Base-by-base conservation (phyloP, 345 rosid genomes). In the Mangifera indica region DNA sequence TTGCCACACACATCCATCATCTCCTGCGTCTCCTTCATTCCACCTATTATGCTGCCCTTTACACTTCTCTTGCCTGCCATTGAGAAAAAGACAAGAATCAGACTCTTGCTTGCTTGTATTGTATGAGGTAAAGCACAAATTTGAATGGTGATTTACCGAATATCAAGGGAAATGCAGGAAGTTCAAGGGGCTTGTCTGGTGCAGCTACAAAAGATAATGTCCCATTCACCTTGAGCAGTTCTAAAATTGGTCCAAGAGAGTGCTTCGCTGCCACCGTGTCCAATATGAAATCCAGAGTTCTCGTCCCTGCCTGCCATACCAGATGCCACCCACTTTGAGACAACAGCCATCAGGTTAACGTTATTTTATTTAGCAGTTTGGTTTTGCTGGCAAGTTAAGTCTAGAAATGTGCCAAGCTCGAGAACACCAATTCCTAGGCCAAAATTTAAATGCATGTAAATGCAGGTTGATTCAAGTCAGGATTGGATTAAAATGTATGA, bases 181-280 rank as follows among this genome's bases (percentile, higher is more conserved):
- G 81, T 1, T 83, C 86, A 7, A 87, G 18, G 1, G 87, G 85
- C 71, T 24, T 55, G 24, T 83, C 86, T 0, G 90, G 86, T 54
- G 90, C 91, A 5, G 88, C 85, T 14, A 88, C 83, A 0, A 71
- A 26, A 1, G 69, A 78, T 60, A 86, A 60, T 20, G 89, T 85
- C 40, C 91, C 88, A 3, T 85, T 77, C 21, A 82, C 83, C 53
- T 79, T 87, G 29, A 87, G 88, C 67, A 87, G 59, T 56, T 87
- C 88, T 63, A 85, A 63, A 57, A 82, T 40, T 0, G 88, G 89
- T 44, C 87, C 88, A 1, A 86, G 76, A 0, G 82, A 71, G 76
- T 85, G 91, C 29, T 71, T 60, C 0, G 87, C 93, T 58, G 91
- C 84, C 6, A 87, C 89, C 0, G 91, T 87, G 37, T 89, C 87